Conservation (phyloP, 1,284 basidiomycete species). For the Apiotrichum laibachii region DNA sequence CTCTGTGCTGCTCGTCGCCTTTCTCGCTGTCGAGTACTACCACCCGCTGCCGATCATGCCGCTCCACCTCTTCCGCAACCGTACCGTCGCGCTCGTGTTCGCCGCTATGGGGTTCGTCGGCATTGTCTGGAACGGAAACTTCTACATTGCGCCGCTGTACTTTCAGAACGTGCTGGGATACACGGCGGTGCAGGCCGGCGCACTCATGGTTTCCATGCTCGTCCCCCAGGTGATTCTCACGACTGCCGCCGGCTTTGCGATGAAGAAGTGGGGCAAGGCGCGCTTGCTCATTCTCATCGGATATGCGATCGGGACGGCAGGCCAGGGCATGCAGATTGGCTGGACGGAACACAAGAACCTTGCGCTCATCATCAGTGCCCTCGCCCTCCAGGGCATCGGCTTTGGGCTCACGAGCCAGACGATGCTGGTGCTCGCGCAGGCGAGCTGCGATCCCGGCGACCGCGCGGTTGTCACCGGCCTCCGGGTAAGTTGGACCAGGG, state of each 20-base stretch:
- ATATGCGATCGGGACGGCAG: slow-evolving; percentile 29
- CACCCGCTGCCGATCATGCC: slow-evolving; percentile 3
- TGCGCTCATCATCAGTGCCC: slow-evolving; percentile 24
- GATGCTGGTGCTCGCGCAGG: slow-evolving; percentile 37
- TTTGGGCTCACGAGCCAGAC: slow-evolving; percentile 36
- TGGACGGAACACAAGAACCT: slow-evolving; percentile 18
- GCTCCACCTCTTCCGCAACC: slow-evolving; percentile 19
- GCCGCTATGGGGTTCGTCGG: slow-evolving; percentile 33
- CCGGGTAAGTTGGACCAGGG: slow-evolving; percentile 20
- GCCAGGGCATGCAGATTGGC: slow-evolving; percentile 28
- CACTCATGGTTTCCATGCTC: slow-evolving; percentile 35
- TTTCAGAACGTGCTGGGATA: slow-evolving; percentile 31
- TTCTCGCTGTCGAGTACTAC: slow-evolving; percentile 24
- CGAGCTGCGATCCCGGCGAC: slow-evolving; percentile 27
- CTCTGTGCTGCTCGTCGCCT: slow-evolving; percentile 16
- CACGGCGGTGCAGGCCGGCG: slow-evolving; percentile 26
- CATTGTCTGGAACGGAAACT: slow-evolving; percentile 30
- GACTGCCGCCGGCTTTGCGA: slow-evolving; percentile 27
- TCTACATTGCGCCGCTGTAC: slow-evolving; percentile 32
- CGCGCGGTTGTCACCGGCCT: slow-evolving; percentile 35
- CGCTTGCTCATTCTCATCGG: slow-evolving; percentile 28
- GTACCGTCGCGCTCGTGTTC: slow-evolving; percentile 33
- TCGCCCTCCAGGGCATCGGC: slow-evolving; percentile 37
- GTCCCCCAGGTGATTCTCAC: slow-evolving; percentile 32
- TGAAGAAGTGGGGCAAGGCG: slow-evolving; percentile 29